Evolutionary conservation across 495 filamentous ascomycete species (phyloP).

Genomic region (Lasiosphaeria miniovina): DNA sequence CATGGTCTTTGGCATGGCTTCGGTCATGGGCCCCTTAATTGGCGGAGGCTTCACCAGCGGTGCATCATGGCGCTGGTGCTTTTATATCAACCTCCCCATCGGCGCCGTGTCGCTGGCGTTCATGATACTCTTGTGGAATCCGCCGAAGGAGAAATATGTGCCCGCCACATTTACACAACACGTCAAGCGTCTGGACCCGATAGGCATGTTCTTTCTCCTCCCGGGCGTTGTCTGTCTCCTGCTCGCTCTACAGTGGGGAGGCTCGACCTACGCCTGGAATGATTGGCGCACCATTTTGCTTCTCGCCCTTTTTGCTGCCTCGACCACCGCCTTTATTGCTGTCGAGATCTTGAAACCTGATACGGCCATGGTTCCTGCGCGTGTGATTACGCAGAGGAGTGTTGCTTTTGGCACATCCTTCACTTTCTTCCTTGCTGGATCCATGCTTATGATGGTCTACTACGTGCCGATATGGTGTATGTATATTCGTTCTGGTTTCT

Average conservation of each 20-base stretch:
- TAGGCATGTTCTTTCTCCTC: slow-evolving; percentile 69
- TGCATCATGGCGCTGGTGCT: slow-evolving; percentile 56
- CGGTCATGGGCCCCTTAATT: slow-evolving; percentile 47
- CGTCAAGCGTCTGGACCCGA: slow-evolving; percentile 60
- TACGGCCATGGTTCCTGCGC: slow-evolving; percentile 71
- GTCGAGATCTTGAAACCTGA: slow-evolving; percentile 68
- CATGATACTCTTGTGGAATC: slow-evolving; percentile 47
- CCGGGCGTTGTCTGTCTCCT: slow-evolving; percentile 69
- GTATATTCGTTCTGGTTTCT: slow-evolving; percentile 10
- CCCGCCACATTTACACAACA: slow-evolving; percentile 40
- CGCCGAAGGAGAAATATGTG: slow-evolving; percentile 32
- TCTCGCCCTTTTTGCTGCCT: slow-evolving; percentile 61
- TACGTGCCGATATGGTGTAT: slow-evolving; percentile 76
- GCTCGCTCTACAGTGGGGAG: slow-evolving; percentile 84
- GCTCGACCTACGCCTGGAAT: slow-evolving; percentile 65
- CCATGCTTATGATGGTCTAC: slow-evolving; percentile 69
- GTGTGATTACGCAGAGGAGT: slow-evolving; percentile 69
- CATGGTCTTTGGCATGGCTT: slow-evolving; percentile 51
- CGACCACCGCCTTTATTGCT: slow-evolving; percentile 58
- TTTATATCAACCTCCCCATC: slow-evolving; percentile 64
- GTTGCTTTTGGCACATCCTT: slow-evolving; percentile 62
- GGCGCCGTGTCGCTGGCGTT: slow-evolving; percentile 50
- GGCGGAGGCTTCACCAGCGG: slow-evolving; percentile 49
- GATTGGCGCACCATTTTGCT: slow-evolving; percentile 66
- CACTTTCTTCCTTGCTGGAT: slow-evolving; percentile 55